Base-by-base conservation (phyloP, 352 stramenopile genomes). In the Bremia lactucae region DNA sequence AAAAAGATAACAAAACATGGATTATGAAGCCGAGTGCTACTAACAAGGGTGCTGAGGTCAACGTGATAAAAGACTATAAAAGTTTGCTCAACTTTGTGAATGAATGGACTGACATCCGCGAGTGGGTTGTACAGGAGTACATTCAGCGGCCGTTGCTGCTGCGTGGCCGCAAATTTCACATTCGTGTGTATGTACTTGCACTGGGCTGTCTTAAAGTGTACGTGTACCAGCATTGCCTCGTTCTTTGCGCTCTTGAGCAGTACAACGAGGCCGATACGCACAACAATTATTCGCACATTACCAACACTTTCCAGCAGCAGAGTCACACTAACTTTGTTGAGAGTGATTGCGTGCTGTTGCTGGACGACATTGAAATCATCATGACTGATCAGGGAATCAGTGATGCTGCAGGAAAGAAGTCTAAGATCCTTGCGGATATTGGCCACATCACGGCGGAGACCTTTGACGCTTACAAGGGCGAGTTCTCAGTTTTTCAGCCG, bases 21-120 rank as follows among this genome's bases (percentile, higher is more conserved):
- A 87, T 87, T 33, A 74, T 87, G 55, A 87, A 87, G 33, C 72
- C 72, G 7, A 83, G 65, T 42, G 72, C 72, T 8, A 76, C 72
- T 1, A 87, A 87, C 63, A 85, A 84, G 49, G 75, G 72, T 6
- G 70, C 68, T 0, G 75, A 83, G 31, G 77, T 87, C 3, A 71
- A 71, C 33, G 65, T 87, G 14, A 46, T 85, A 13, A 68, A 68
- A 35, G 55, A 63, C 34, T 85, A 76, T 31, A 56, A 75, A 37
- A 69, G 84, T 49, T 39, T 87, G 24, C 65, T 71, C 37, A 56
- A 57, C 16, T 69, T 85, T 42, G 59, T 82, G 16, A 75, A 70
- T 42, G 67, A 77, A 16, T 79, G 68, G 64, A 73, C 64, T 4
- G 63, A 85, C 37, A 83, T 87, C 35, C 72, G 75, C 13, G 68